phyloP scores from a whole-genome alignment of 768 basidiomycete genomes.

The Amanita rimosa region DNA sequence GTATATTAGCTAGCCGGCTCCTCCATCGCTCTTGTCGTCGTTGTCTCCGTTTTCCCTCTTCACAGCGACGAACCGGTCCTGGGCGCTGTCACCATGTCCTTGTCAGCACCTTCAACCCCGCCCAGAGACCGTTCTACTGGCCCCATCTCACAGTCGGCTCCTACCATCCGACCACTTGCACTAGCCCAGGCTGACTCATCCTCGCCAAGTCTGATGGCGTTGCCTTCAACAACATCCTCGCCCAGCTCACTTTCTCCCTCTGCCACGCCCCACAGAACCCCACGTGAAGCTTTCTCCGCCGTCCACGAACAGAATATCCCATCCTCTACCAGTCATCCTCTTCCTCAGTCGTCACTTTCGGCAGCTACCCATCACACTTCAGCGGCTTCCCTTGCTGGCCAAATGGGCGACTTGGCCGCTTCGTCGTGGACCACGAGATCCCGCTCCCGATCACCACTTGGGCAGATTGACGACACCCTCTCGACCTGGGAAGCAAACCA shows the following conservation, averaged over 20 bases:
- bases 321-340: not conserved
- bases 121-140: not conserved
- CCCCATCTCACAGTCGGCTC: constrained; percentile 9
- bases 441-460: constrained; percentile 3
- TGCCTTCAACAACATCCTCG: constrained; percentile 4
- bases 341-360: not conserved
- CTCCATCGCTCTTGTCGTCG: constrained; percentile 2
- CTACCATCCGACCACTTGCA: constrained; percentile 3
- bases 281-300: not conserved
- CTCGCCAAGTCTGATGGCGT: constrained; percentile 4
- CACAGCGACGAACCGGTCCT: constrained; percentile 5
- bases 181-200: constrained; percentile 8
- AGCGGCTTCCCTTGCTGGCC: not conserved
- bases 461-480: constrained; percentile 5
- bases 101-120: not conserved
- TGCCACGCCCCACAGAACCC: not conserved
- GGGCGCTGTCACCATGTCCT: not conserved
- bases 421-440: not conserved
- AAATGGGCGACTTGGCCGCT: not conserved
- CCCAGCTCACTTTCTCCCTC: not conserved
- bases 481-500: not conserved
- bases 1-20: not conserved
- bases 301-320: not conserved
- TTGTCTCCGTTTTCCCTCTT: not conserved
- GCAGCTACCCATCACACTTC: not conserved